phyloP scores from a whole-genome alignment of 2,329 filamentous ascomycete genomes.

The Hymenoscyphus salicellus region DNA sequence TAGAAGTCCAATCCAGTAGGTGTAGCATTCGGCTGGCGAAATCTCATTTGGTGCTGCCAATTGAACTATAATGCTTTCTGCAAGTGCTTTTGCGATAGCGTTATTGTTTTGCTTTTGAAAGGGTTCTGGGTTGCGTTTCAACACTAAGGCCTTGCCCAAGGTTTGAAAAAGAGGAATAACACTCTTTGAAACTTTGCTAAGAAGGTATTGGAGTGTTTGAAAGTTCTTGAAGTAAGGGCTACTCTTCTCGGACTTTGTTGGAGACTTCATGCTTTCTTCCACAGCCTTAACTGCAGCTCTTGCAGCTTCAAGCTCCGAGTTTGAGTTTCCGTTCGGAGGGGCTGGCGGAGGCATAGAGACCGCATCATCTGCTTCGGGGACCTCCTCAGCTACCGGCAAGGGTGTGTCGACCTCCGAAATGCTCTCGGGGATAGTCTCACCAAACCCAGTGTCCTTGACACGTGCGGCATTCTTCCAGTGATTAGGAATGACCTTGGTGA shows the following conservation, averaged over 20 bases:
- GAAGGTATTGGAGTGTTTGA: slow-evolving; percentile 69
- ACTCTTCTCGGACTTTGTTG: slow-evolving; percentile 44
- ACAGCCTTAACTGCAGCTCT: neutral
- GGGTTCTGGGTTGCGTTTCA: slow-evolving; percentile 68
- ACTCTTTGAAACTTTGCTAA: slow-evolving; percentile 74
- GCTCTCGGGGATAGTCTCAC: slow-evolving; percentile 19
- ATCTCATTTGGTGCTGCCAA: slow-evolving; percentile 46
- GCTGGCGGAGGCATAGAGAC: neutral
- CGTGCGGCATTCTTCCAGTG: slow-evolving; percentile 48
- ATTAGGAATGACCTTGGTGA: slow-evolving; percentile 71
- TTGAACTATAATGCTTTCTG: slow-evolving; percentile 66
- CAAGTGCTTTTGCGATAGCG: slow-evolving; percentile 62
- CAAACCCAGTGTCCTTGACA: slow-evolving; percentile 27
- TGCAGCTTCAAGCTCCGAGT: neutral
- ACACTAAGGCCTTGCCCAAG: slow-evolving; percentile 76
- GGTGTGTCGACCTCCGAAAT: slow-evolving; percentile 17
- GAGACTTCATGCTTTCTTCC: slow-evolving; percentile 36
- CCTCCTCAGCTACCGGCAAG: slow-evolving; percentile 13
- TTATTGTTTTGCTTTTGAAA: slow-evolving; percentile 54
- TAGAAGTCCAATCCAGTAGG: slow-evolving; percentile 79
- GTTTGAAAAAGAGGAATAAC: slow-evolving; percentile 85
- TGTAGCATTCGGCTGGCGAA: slow-evolving; percentile 62
- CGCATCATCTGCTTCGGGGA: neutral
- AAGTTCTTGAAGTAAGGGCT: slow-evolving; percentile 66
- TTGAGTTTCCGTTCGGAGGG: slow-evolving; percentile 4